These are phyloP conservation scores for Globisporangium paddicum DNA, from an alignment of 352 stramenopile genomes.

Conservation along the genomic window DNA sequence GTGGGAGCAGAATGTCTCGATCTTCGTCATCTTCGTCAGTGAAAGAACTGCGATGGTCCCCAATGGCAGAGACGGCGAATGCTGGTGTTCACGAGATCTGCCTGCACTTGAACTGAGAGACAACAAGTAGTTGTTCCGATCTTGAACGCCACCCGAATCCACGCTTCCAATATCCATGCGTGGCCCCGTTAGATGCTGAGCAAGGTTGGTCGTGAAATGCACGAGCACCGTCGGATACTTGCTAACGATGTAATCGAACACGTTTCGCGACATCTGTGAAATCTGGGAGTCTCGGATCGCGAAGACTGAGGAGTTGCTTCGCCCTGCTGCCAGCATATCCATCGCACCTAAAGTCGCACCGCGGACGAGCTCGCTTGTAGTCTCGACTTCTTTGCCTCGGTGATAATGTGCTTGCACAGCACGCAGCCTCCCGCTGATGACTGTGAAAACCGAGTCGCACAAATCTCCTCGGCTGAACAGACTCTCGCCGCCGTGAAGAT, in stretches of 20 bases:
- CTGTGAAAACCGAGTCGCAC: conserved; percentile 76
- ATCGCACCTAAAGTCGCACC: conserved; percentile 74
- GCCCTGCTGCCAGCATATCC: conserved; percentile 73
- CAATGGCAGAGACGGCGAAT: conserved; percentile 34
- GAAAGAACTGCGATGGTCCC: conserved; percentile 77
- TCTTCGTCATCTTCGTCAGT: conserved; percentile 67
- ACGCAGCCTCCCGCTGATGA: conserved; percentile 75
- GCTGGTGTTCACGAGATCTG: conserved; percentile 17
- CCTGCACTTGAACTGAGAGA: conserved; percentile 40
- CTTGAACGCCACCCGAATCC: conserved; percentile 33
- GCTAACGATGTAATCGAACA: conserved; percentile 84
- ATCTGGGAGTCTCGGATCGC: conserved; percentile 84
- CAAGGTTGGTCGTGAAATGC: conserved; percentile 78
- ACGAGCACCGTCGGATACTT: conserved; percentile 60
- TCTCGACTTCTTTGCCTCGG: conserved; percentile 61
- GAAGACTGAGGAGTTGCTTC: conserved; percentile 81
- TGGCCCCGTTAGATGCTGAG: conserved; percentile 48
- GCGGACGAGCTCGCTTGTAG: conserved; percentile 74
- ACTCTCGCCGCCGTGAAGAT: conserved; percentile 77
- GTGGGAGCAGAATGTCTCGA: conserved; percentile 70
- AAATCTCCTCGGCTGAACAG: conserved; percentile 73
- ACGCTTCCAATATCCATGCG: conserved; percentile 25
- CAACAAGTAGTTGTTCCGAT: conserved; percentile 41
- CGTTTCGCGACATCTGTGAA: conserved; percentile 80
- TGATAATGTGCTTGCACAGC: conserved; percentile 64